Evolutionary conservation across 23 red algal species (phyloP).

Genomic region (Agarophyton chilense): DNA sequence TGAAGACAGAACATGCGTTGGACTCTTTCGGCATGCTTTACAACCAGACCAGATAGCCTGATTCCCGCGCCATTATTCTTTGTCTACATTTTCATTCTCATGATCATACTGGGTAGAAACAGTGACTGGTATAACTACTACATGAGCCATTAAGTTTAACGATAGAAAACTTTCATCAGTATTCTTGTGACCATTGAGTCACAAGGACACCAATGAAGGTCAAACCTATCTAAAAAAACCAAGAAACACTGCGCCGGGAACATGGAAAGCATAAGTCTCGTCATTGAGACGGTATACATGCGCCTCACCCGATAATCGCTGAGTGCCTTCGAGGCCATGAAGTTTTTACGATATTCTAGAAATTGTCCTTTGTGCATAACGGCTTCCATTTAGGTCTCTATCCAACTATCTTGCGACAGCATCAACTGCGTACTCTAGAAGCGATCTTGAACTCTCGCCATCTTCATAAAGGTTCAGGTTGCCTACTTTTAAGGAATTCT

Average conservation of each 20-base stretch:
- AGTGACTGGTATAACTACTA: too few relatives aligned
- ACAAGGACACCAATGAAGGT: too few relatives aligned
- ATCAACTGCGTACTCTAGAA: constrained; percentile 29
- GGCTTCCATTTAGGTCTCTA: constrained; percentile 49
- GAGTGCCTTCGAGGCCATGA: constrained; percentile 69
- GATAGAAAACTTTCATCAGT: too few relatives aligned
- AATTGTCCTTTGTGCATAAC: constrained; percentile 50
- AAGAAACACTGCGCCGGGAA: constrained; percentile 33
- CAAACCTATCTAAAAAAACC: constrained; percentile 71
- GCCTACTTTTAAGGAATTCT: background rate
- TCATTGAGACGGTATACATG: constrained; percentile 73
- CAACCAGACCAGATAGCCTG: too few relatives aligned
- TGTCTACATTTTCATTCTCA: too few relatives aligned
- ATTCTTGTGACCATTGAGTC: too few relatives aligned
- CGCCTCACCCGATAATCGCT: constrained; percentile 64
- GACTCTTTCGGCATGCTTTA: too few relatives aligned
- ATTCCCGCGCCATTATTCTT: too few relatives aligned
- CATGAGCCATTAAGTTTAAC: too few relatives aligned
- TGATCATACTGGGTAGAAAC: too few relatives aligned
- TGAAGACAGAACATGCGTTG: too few relatives aligned
- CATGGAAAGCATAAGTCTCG: constrained; percentile 55
- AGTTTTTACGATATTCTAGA: constrained; percentile 68
- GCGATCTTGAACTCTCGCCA: background rate
- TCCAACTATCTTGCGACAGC: constrained; percentile 40
- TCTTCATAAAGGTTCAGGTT: constrained; percentile 1